Evolutionary conservation across 768 basidiomycete species (phyloP), one percentile per base, ranked within the genome.

Genomic region (Suillus placidus): DNA sequence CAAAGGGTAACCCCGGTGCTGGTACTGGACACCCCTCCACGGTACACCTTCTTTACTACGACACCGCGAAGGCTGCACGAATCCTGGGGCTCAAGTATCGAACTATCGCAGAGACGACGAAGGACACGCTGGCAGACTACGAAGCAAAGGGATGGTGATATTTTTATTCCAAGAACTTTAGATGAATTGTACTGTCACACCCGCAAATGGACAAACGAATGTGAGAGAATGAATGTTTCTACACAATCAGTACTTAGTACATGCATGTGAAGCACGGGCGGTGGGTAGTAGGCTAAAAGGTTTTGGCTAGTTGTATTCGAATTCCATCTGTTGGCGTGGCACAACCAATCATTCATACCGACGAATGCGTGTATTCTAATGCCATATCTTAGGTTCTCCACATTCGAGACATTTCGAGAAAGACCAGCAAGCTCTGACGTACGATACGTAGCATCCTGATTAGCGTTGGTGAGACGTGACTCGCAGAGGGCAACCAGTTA

Each of bases 11-110:
- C 9, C 76, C 79, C 0, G 80, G 78, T 4, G 75, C 73, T 6
- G 74, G 76, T 6, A 69, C 66, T 40, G 69, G 69, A 63, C 72
- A 73, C 64, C 71, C 58, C 57, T 67, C 62, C 9, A 72, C 67
- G n/a, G 70, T 71, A 4, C 76, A 80, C 58, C 55, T 71, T 12
- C 56, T 73, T 2, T 51, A 64, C 7, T 84, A 77, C 62, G 71
- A 80, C 64, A 72, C 74, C 4, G 52, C 74, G 10, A 86, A 86
- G 69, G 77, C 73, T 13, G 71, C 70, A 42, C 75, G 74, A 42
- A 72, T 85, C 3, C 72, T 85, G 6, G 82, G 82, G 4, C 62
- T 85, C 18, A 77, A 78, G 65, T 85, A 80, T 62, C 75, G 74
- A 16, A 75, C 76, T 4, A 77, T 79, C 47, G 79, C 78, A 66